Evolutionary conservation across 371 early-diverging fungal genomes (phyloP), one percentile per base, ranked within the genome.

Genomic region (Parasitella parasitica): DNA sequence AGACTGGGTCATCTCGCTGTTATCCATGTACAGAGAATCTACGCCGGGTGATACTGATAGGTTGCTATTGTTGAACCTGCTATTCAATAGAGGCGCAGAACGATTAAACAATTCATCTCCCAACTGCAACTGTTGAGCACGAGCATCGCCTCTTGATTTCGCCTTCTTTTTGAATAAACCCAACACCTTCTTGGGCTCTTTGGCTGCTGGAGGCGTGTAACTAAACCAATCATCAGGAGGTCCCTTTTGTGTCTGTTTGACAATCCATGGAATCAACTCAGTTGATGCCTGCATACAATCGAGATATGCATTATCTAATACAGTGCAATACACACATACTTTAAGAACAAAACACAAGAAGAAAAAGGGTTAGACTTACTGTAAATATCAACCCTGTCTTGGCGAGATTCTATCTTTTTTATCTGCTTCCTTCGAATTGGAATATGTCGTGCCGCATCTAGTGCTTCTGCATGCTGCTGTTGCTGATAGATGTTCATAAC

Each of bases 161-260:
- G 57, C 32, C 39, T 69, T 69, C 11, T 53, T 52, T 43, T 69
- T 69, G 16, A 69, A 69, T 13, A 69, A 39, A 26, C 69, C 69
- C 36, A 69, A n/a, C 22, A 69, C 49, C 15, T 69, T 69, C 30
- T 64, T 69, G 12, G 65, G 65, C 18, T 64, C 49, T 54, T 54
- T 41, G n/a, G 46, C 28, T 0, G 65, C 65, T 22, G 67, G 67
- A 18, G 67, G 67, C 9, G 61, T 58, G 24, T 69, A 69, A 4
- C 64, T 57, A 61, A 69, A 69, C 57, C 61, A 69, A 34, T 57
- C 65, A 61, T 69, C 69, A 11, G 69, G 69, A 6, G 69, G 69
- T 6, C 69, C 69, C 49, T 69, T 69, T 54, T 69, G 69, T 4
- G 64, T 61, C 30, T 69, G 69, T 28, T 61, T 69, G 13, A 64